Percentiles rank a stretch among this genome's conserved stretches.
phyloP scores from a whole-genome alignment of 805 yeast genomes.

The Kuraishia ogatae region DNA sequence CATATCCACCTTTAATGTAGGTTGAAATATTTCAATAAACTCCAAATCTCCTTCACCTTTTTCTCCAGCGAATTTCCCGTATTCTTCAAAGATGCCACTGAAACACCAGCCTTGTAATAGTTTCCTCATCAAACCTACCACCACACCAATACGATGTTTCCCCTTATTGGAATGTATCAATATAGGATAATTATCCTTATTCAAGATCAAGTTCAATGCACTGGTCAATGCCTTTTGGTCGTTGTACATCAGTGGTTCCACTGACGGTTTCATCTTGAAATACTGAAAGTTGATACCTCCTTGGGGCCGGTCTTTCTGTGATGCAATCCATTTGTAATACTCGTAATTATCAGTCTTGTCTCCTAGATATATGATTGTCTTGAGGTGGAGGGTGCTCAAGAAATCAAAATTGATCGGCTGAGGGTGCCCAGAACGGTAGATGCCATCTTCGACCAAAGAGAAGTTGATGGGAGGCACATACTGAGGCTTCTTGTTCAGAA shows the following conservation, averaged over 20 bases:
- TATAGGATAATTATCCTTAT: constrained; percentile 74
- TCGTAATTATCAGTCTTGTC: constrained; percentile 63
- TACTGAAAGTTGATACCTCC: constrained; percentile 48
- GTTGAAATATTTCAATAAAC: constrained; percentile 77
- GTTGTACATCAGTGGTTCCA: constrained; percentile 55
- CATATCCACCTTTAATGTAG: constrained; percentile 40
- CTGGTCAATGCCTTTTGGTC: constrained; percentile 48
- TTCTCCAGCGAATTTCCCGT: constrained; percentile 86
- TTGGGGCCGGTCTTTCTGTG: constrained; percentile 9
- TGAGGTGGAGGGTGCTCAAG: constrained; percentile 55
- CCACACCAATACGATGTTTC: constrained; percentile 90
- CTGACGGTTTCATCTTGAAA: constrained; percentile 62
- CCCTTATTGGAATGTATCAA: constrained; percentile 93
- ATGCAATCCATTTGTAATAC: constrained; percentile 59
- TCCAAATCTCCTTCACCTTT: constrained; percentile 90
- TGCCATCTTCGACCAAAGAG: constrained; percentile 77
- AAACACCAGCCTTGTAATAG: constrained; percentile 87
- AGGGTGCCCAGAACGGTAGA: constrained; percentile 92
- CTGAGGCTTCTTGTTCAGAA: constrained; percentile 19
- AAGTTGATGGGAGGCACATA: constrained; percentile 90
- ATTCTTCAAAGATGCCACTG: constrained; percentile 90
- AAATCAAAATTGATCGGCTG: constrained; percentile 81
- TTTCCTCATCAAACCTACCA: constrained; percentile 87
- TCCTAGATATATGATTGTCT: constrained; percentile 76
- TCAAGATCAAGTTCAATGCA: constrained; percentile 48